A percentile compares a stretch with the other conserved stretches of the same genome.
Evolutionary conservation across 129 eudicot genomes (phyloP).

Genomic region (Arctium minus): DNA sequence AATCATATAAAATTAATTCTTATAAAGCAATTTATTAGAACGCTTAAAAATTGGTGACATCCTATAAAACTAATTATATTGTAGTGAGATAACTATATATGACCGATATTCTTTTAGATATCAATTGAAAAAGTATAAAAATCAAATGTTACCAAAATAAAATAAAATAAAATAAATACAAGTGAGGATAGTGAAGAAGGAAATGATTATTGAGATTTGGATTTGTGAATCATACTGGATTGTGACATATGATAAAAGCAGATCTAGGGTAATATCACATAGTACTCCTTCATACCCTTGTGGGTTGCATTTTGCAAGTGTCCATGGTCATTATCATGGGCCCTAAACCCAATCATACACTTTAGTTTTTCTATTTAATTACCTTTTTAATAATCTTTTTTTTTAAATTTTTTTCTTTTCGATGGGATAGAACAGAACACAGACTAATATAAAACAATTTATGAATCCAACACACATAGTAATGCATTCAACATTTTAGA

Average conservation of each 20-base stretch:
- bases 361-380: not conserved
- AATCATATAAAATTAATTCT: no score
- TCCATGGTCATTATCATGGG: constrained; percentile 30
- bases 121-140: no score
- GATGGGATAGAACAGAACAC: not conserved
- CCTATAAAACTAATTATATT: no score
- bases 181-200: constrained; percentile 16
- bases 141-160: not conserved
- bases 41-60: no score
- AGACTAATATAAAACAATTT: not conserved
- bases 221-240: constrained; percentile 28
- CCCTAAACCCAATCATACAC: constrained; percentile 31
- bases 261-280: constrained; percentile 30
- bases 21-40: no score
- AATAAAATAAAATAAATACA: not conserved
- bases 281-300: constrained; percentile 19
- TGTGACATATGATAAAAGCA: constrained; percentile 33
- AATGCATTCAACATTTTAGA: not conserved
- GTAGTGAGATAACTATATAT: no score
- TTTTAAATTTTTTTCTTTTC: not conserved
- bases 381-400: not conserved
- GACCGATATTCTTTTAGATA: no score
- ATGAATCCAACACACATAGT: not conserved
- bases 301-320: constrained; percentile 27
- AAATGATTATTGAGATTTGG: constrained; percentile 24